Base-by-base conservation (phyloP, 2,329 filamentous ascomycete species). In the Pseudogymnoascus sp. region DNA sequence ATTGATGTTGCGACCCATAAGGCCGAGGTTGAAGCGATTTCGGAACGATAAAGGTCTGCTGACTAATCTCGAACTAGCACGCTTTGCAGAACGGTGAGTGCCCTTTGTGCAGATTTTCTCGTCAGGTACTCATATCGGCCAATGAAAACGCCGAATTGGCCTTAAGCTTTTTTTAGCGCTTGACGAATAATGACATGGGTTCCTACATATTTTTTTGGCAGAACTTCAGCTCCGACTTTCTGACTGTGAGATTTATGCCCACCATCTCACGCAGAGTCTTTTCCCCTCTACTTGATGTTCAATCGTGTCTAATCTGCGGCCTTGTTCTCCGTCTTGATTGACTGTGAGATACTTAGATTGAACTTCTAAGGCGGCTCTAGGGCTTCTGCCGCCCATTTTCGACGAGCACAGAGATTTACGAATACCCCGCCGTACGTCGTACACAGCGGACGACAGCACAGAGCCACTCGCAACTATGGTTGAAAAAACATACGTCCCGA, bases 401-500 rank as follows among this genome's bases (percentile, higher is more conserved):
- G 57, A 38, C 57, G 32, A 37, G 37, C 25, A 25, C 57, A 54
- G 47, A 54, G 47, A 32, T 54, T 54, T 58, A 37, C 32, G 32
- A 58, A 58, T 58, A 58, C 57, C 57, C 57, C 57, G 57, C 57
- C 34, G 38, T 54, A 54, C 25, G 28, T 54, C 28, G 47, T 34
- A 39, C 57, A 25, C 6, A 30, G 20, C 57, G 37, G 57, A 25
- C 32, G 32, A 35, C 22, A 20, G n/a, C 35, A 58, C 57, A 25
- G n/a, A 58, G 34, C 38, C 34, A 60, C 28, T 50, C 50, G 14
- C 41, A 28, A 62, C 16, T n/a, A 62, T 62, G 61, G 59, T 43
- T 9, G 28, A 14, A 61, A 30, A 58, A 41, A 59, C 68, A 50
- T 64, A 65, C 57, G 62, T 65, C 30, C 67, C 68, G 18, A 62